Base-by-base conservation (phyloP, 2,329 filamentous ascomycete species). In the Colletotrichum sp. region DNA sequence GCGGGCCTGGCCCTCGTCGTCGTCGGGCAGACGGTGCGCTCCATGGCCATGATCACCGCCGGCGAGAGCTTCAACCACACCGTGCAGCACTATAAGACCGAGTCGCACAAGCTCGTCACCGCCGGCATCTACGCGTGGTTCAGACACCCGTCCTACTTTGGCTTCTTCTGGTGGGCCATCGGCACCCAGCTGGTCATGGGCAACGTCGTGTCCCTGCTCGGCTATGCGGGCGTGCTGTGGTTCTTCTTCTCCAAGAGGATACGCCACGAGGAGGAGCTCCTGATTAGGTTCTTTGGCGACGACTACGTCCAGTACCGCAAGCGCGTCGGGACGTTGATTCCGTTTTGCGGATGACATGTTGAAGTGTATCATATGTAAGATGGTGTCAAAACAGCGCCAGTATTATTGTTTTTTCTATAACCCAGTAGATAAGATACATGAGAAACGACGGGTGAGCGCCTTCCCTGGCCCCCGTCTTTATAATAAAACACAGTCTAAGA, bases 121-220 rank as follows among this genome's bases (percentile, higher is more conserved):
- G 88, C 88, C 32, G 97, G 97, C 1, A 87, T 98, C 38, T 99
- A 98, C 83, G 87, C 87, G 9, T 83, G 90, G 60, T 87, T 97
- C 68, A 89, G 97, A 28, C 97, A 99, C 84, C 97, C 97, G 15
- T 94, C 94, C 75, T 99, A 99, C 85, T 98, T 98, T 87, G 97
- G 96, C 5, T 99, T 98, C 87, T 99, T 98, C 85, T 98, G 96
- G 93, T 99, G 96, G 96, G 95, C 95, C 0, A 82, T 98, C n/a
- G 97, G 97, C 7, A 98, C 96, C 15, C 97, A 99, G 88, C 82
- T 98, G 58, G 92, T 98, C 70, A 88, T 98, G 78, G 96, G 96
- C 21, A 99, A 99, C 84, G 85, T 90, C 10, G 78, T 98, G 3
- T 98, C 95, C 83, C 92, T 97, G 73, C 79, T 93, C 8, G 94